Evolutionary conservation across 2,329 filamentous ascomycete genomes (phyloP).

Genomic region (Phialemoniopsis sp.): DNA sequence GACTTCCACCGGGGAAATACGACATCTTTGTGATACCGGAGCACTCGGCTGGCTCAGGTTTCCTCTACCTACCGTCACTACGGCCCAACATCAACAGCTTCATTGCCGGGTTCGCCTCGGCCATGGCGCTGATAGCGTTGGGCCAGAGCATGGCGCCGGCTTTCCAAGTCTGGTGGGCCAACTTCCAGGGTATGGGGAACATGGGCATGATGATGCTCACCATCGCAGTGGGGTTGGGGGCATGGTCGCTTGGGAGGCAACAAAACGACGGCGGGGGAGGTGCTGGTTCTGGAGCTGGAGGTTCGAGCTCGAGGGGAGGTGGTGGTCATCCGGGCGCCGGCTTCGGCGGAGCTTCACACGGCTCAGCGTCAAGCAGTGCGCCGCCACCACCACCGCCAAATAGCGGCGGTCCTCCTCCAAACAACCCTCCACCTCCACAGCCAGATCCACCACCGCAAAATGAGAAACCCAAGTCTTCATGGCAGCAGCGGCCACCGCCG

Average conservation of each 20-base stretch:
- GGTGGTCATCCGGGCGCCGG: slow-evolving; percentile 15
- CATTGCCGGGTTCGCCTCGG: slow-evolving; percentile 76
- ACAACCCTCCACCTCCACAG: slow-evolving; percentile 12
- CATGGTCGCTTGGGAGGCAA: slow-evolving; percentile 71
- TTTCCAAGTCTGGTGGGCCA: slow-evolving; percentile 67
- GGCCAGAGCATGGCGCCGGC: slow-evolving; percentile 71
- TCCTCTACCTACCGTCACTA: slow-evolving; percentile 90
- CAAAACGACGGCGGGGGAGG: slow-evolving; percentile 40
- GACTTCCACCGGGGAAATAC: slow-evolving; percentile 84
- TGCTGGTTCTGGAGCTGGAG: slow-evolving; percentile 8
- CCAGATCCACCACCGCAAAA: slow-evolving; percentile 12
- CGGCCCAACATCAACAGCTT: slow-evolving; percentile 87
- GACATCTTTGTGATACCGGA: slow-evolving; percentile 97
- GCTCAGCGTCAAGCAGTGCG: slow-evolving; percentile 20
- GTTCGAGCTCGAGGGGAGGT: slow-evolving; percentile 9
- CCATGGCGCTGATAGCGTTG: slow-evolving; percentile 68
- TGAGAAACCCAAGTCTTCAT: slow-evolving; percentile 16
- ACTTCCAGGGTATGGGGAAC: slow-evolving; percentile 67
- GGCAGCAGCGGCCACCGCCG: slow-evolving; percentile 15
- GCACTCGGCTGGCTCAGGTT: slow-evolving; percentile 82
- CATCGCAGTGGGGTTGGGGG: slow-evolving; percentile 68
- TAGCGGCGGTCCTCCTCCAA: slow-evolving; percentile 15
- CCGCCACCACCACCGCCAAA: slow-evolving; percentile 15
- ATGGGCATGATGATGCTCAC: slow-evolving; percentile 70
- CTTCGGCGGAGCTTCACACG: slow-evolving; percentile 12